These are phyloP conservation scores for Amborella trichopoda DNA, from an alignment of 164 flowering plant species.

Conservation along the genomic window DNA sequence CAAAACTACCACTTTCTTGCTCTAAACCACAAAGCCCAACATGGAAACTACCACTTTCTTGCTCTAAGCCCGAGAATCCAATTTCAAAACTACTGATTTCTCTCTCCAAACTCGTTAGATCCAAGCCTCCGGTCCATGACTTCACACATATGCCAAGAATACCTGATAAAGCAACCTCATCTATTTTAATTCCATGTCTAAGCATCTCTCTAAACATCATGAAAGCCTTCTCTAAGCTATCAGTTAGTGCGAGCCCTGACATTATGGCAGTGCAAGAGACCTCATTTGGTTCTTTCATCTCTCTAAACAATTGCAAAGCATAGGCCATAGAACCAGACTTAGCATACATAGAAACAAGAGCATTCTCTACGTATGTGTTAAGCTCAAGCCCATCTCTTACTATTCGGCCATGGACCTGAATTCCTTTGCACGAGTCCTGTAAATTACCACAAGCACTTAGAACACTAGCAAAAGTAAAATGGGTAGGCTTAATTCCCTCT, in stretches of 20 bases:
- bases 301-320: slow-evolving; percentile 39
- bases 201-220: slow-evolving; percentile 53
- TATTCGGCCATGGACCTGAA: slow-evolving; percentile 44
- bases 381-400: slow-evolving; percentile 47
- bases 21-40: background rate
- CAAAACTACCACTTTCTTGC: slow-evolving; percentile 8
- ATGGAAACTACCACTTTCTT: slow-evolving; percentile 9
- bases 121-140: background rate
- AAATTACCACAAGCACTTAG: slow-evolving; percentile 54
- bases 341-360: slow-evolving; percentile 60
- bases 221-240: slow-evolving; percentile 40
- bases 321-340: slow-evolving; percentile 41
- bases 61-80: background rate
- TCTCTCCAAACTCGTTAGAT: too few relatives aligned
- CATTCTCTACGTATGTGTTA: slow-evolving; percentile 67
- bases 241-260: slow-evolving; percentile 46
- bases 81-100: background rate
- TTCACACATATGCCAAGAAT: slow-evolving; percentile 49
- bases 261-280: slow-evolving; percentile 69
- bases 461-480: slow-evolving; percentile 66
- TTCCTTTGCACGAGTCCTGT: slow-evolving; percentile 30
- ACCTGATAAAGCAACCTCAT: slow-evolving; percentile 55
- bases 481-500: slow-evolving; percentile 44
- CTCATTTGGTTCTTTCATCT: slow-evolving; percentile 51
- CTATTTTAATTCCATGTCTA: slow-evolving; percentile 30